Conservation (phyloP, 306 rosid species). For the Potentilla sterilis region DNA sequence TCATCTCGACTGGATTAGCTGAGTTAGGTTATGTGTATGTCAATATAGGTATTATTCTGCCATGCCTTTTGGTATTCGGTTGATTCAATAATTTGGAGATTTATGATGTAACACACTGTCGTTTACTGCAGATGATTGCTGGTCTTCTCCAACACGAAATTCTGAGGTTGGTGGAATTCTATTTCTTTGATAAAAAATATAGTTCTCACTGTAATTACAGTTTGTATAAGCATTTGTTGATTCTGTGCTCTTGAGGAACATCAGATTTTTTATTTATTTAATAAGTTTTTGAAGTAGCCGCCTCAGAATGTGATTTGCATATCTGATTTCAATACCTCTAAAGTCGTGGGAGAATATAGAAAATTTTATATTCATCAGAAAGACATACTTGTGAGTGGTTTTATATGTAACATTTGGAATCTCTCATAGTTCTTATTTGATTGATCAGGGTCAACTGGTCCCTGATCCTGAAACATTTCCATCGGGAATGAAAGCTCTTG, state of each 20-base stretch:
- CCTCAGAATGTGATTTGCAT: not conserved
- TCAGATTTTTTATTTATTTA: not conserved
- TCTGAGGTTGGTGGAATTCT: slow-evolving; percentile 48
- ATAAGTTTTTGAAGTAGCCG: not conserved
- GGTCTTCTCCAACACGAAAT: slow-evolving; percentile 56
- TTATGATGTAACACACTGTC: slow-evolving; percentile 21
- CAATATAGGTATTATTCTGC: slow-evolving; percentile 68
- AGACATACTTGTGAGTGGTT: not conserved
- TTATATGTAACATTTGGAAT: slow-evolving; percentile 16
- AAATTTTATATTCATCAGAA: not conserved
- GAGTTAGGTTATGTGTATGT: slow-evolving; percentile 75
- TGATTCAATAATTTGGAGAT: slow-evolving; percentile 1
- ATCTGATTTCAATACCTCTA: not conserved
- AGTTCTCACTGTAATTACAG: not conserved
- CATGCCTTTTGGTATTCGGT: slow-evolving; percentile 16
- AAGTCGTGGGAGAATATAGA: not conserved
- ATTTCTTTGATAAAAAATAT: slow-evolving; percentile 8
- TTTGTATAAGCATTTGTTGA: not conserved
- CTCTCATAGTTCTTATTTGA: slow-evolving; percentile 30
- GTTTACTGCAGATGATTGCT: slow-evolving; percentile 85
- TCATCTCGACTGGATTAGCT: slow-evolving; percentile 80
- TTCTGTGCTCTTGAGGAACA: slow-evolving; percentile 16
- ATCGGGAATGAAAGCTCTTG: slow-evolving; percentile 86
- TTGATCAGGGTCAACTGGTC: slow-evolving; percentile 66
- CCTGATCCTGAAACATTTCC: slow-evolving; percentile 73